Base-by-base conservation (phyloP, 495 filamentous ascomycete species). In the Podospora pseudocomata region DNA sequence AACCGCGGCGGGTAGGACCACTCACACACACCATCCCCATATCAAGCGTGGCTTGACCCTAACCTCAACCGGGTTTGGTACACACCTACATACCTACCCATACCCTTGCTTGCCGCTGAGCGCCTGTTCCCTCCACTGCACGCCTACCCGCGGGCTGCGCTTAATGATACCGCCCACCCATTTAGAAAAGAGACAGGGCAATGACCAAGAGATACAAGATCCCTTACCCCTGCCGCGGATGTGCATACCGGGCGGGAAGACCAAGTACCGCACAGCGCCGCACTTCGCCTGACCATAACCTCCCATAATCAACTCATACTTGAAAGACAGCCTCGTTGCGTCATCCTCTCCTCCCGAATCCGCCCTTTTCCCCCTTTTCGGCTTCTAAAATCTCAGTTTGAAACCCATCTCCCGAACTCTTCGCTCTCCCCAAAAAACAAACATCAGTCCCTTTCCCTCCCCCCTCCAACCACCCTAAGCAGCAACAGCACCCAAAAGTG, bases 91-190 rank as follows among this genome's bases (percentile, higher is more conserved):
- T 23, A 23, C 1, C 23, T 23, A 23, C 23, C 23, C 23, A 23
- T 23, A 23, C 1, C 30, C 30, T 13, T 49, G 39, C 39, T 61
- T 61, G 30, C 23, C 59, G 23, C 59, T 61, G 30, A 28, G 26
- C 59, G 16, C 23, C 9, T 18, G 3, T 61, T 15, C 5, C 16
- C 26, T 15, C 5, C 16, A 61, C 16, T n/a, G 16, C 15, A 16
- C 2, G 30, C 26, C 27, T 27, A 34, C 49, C 59, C 30, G 26
- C 54, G 49, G 55, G 63, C 67, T 69, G 67, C 67, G 67, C 67
- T 69, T 69, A 69, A 69, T 65, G 63, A 69, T 69, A 57, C 63
- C 61, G n/a, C 18, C 20, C 34, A 32, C 59, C 59, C 39, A 49
- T 49, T 32, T 32, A 32, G 30, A 32, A 32, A 23, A 23, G 23